These are phyloP conservation scores for Colletotrichum scovillei DNA, from an alignment of 2,329 filamentous ascomycete genomes.

Conservation along the genomic window DNA sequence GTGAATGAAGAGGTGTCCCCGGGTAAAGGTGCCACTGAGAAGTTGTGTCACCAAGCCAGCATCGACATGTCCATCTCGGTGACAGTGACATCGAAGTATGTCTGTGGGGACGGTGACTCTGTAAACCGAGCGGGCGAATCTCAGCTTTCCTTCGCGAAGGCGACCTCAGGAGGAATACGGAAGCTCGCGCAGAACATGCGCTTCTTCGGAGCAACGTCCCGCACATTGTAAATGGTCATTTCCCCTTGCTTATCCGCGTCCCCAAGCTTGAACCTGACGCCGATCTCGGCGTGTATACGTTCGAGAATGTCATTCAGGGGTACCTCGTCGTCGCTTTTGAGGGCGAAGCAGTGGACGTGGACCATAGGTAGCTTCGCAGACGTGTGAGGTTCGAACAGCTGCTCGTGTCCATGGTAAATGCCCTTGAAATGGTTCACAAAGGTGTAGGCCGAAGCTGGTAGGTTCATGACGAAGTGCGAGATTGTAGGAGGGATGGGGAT, in stretches of 20 bases:
- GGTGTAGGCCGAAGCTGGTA: slow-evolving; percentile 87
- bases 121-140: neutral
- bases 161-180: slow-evolving; percentile 83
- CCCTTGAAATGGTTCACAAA: slow-evolving; percentile 84
- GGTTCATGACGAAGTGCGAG: slow-evolving; percentile 98
- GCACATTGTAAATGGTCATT: slow-evolving; percentile 74
- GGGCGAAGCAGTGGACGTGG: slow-evolving; percentile 95
- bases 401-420: slow-evolving; percentile 78
- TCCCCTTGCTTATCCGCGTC: slow-evolving; percentile 60
- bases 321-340: slow-evolving; percentile 80
- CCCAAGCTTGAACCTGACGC: slow-evolving; percentile 52
- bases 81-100: neutral
- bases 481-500: slow-evolving; percentile 78
- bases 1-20: neutral
- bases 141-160: slow-evolving; percentile 66
- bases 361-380: slow-evolving; percentile 77
- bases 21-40: neutral
- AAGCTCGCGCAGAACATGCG: slow-evolving; percentile 98
- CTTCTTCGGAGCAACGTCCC: slow-evolving; percentile 93
- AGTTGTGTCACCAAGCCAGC: neutral
- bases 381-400: slow-evolving; percentile 72
- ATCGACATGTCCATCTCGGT: neutral
- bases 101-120: neutral
- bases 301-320: slow-evolving; percentile 63
- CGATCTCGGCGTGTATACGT: slow-evolving; percentile 54